Base-by-base conservation (phyloP, 106 monocot species). In the Cymbidium sinense region DNA sequence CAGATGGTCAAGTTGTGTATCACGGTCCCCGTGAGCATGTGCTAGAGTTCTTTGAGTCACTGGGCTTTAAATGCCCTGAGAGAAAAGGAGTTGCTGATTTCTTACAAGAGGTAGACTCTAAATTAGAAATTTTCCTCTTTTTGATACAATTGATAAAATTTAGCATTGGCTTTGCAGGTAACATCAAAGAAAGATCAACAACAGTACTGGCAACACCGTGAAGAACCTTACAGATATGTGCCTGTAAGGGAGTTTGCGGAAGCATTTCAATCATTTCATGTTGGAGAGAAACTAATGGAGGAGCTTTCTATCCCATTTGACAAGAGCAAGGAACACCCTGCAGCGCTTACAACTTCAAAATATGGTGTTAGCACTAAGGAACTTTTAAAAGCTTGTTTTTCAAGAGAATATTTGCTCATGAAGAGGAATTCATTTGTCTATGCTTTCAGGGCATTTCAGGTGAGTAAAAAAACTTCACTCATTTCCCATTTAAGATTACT, bases 41-140 rank as follows among this genome's bases (percentile, higher is more conserved):
- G 31, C 81, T 86, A 7, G 77, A 79, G 13, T 89, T 89, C 75
- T 86, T 89, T 30, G 85, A 88, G 58, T 55, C 36, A 9, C 82
- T 88, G 80, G 89, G 89, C 18, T 89, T 89, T 52, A 84, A 81
- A 75, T 85, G 89, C 65, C 89, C 86, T 0, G 75, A 84, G 5
- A 80, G 89, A 43, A 86, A 86, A 70, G 86, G 78, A n/a, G 78
- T 85, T 34, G 82, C 84, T 8, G 89, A 90, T 34, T 90, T 90
- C 70, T 67, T 90, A 20, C 89, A 84, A 51, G 86, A 86, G 58
- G 88, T 85, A 51, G 78, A 72, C 54, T 73, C 4, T 4, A 28
- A 65, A 70, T 21, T 3, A 31, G 25, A 62, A 62, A 25, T 2
- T 20, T 41, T 23, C 17, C 23, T 20, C 1, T 29, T n/a, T n/a